phyloP scores from a whole-genome alignment of 2,329 filamentous ascomycete species.

The Pyrenophora tritici-repentis region DNA sequence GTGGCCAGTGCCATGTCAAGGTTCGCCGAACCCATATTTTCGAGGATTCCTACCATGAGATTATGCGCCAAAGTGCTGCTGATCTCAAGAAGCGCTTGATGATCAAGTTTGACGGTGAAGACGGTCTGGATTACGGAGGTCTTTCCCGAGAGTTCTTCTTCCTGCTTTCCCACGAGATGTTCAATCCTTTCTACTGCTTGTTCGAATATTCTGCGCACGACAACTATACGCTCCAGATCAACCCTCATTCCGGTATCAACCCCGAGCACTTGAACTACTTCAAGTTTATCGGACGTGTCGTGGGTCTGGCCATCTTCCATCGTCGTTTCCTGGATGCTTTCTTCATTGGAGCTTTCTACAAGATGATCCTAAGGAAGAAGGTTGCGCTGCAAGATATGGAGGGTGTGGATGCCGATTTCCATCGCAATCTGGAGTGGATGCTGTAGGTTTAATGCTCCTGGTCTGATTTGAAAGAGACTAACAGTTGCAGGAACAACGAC shows the following conservation, averaged over 20 bases:
- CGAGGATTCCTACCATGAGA: slow-evolving; percentile 97
- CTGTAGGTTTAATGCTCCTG: slow-evolving; percentile 56
- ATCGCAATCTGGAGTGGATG: slow-evolving; percentile 95
- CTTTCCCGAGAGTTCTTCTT: slow-evolving; percentile 98
- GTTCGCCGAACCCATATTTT: slow-evolving; percentile 96
- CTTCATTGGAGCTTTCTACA: slow-evolving; percentile 98
- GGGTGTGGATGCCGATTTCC: slow-evolving; percentile 96
- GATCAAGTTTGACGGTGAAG: slow-evolving; percentile 99
- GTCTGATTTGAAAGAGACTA: background rate
- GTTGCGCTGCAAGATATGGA: slow-evolving; percentile 96
- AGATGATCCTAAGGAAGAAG: slow-evolving; percentile 96
- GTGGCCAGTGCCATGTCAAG: slow-evolving; percentile 97
- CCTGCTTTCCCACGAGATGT: slow-evolving; percentile 98
- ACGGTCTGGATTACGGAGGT: slow-evolving; percentile 96
- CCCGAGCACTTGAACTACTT: slow-evolving; percentile 99
- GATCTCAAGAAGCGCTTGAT: slow-evolving; percentile 98
- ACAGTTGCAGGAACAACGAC: slow-evolving; percentile 73
- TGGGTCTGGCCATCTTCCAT: slow-evolving; percentile 97
- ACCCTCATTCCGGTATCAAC: slow-evolving; percentile 98
- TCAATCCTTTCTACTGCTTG: slow-evolving; percentile 99
- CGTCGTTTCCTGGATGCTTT: slow-evolving; percentile 96
- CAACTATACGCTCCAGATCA: slow-evolving; percentile 99
- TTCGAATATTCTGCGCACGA: slow-evolving; percentile 99
- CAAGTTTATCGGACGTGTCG: slow-evolving; percentile 98
- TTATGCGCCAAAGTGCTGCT: slow-evolving; percentile 92